phyloP scores from a whole-genome alignment of 192 early-diverging fungal genomes.

The Coemansia pectinata region DNA sequence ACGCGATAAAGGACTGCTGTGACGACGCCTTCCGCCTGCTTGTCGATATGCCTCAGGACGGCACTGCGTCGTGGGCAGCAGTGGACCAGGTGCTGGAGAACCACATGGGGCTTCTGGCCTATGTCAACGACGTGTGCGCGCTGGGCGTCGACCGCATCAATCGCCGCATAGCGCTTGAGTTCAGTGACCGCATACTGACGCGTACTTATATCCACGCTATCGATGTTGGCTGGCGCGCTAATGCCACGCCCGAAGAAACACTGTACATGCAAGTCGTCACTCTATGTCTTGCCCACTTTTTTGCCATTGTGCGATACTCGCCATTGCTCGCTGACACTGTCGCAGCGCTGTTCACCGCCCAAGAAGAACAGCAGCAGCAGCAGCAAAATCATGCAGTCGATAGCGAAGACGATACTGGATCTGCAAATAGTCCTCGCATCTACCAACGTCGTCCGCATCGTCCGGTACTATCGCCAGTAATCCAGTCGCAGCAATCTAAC shows the following conservation, averaged over 20 bases:
- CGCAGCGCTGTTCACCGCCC: slow-evolving; percentile 33
- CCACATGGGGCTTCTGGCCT: slow-evolving; percentile 65
- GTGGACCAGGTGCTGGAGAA: slow-evolving; percentile 62
- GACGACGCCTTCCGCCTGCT: slow-evolving; percentile 50
- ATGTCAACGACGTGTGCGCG: slow-evolving; percentile 63
- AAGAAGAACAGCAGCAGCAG: neutral
- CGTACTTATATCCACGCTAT: slow-evolving; percentile 37
- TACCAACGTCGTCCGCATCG: neutral
- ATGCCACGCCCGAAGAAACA: slow-evolving; percentile 28
- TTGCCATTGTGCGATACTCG: slow-evolving; percentile 48
- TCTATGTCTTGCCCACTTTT: slow-evolving; percentile 48
- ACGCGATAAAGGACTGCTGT: slow-evolving; percentile 27
- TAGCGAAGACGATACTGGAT: neutral
- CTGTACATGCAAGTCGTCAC: slow-evolving; percentile 54
- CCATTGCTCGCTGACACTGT: slow-evolving; percentile 39
- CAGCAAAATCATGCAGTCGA: neutral
- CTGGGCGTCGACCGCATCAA: slow-evolving; percentile 61
- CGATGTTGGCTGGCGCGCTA: slow-evolving; percentile 32
- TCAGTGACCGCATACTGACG: slow-evolving; percentile 34
- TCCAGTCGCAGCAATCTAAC: neutral
- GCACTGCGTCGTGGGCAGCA: slow-evolving; percentile 25
- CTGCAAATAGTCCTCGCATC: neutral
- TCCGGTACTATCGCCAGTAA: neutral
- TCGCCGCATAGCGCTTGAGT: slow-evolving; percentile 30
- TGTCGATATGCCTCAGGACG: slow-evolving; percentile 44